Conservation (phyloP, 2,329 filamentous ascomycete species). For the Pochonia chlamydosporia region DNA sequence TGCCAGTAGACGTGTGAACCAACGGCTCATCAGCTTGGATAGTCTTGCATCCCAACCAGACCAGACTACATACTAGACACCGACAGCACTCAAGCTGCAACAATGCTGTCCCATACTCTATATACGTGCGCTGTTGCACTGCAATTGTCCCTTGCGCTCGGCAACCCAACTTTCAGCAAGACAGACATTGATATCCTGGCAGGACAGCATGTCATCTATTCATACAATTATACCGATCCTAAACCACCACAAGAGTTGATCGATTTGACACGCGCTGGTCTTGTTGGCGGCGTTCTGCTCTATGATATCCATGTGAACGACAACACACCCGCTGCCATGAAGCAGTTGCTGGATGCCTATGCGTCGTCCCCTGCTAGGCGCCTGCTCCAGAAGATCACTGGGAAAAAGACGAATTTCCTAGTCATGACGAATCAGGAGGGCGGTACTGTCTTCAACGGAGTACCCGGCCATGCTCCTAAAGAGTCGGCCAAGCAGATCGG, state of each 20-base stretch:
- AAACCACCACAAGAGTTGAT: conserved; percentile 6
- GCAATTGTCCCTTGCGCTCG: too few species aligned
- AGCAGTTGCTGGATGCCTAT: conserved; percentile 6
- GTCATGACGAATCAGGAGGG: conserved; percentile 12
- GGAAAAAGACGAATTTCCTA: conserved; percentile 6
- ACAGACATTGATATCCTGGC: conserved; percentile 8
- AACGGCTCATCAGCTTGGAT: too few species aligned
- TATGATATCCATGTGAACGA: conserved; percentile 10
- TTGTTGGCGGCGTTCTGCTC: conserved; percentile 10
- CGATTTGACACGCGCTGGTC: conserved; percentile 7
- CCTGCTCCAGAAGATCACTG: conserved; percentile 6
- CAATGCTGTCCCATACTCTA: too few species aligned
- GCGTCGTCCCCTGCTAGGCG: conserved; percentile 6
- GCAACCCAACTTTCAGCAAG: neutral
- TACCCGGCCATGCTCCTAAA: conserved; percentile 5
- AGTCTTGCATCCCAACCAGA: too few species aligned
- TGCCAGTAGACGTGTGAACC: too few species aligned
- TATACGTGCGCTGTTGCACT: too few species aligned
- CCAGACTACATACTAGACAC: too few species aligned
- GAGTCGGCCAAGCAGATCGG: conserved; percentile 6
- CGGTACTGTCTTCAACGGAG: conserved; percentile 7
- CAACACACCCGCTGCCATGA: conserved; percentile 8
- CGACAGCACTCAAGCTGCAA: too few species aligned
- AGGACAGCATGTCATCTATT: conserved; percentile 8
- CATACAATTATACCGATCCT: conserved; percentile 6